Base-by-base conservation (phyloP, 768 basidiomycete species). In the Psilocybe sp. region DNA sequence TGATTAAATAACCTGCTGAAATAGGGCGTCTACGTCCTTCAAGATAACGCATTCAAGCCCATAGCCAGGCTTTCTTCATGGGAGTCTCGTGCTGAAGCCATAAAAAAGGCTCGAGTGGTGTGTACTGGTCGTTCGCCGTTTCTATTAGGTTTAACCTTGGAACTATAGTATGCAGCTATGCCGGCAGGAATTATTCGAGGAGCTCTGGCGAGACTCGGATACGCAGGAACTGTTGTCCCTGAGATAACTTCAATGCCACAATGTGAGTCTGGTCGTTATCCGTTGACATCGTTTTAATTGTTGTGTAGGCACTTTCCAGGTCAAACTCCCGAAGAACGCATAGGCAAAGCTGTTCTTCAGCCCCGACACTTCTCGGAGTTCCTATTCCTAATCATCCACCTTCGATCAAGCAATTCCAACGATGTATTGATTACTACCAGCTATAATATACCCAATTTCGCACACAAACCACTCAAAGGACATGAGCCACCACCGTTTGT, bases 1-100 rank as follows among this genome's bases (percentile, higher is more conserved):
- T 36, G 4, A 16, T 16, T 13, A 40, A 39, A 3, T 39, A 40
- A 35, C 41, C 50, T 39, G 33, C 20, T 13, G 13, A 18, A 31
- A 12, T 44, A 96, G 92, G 94, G 94, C 4, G 84, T 95, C 13
- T 97, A 94, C 54, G 95, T 97, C 3, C 75, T 98, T 1, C 93
- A 96, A 67, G 94, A 97, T 56, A 92, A 93, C 58, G 67, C 82
- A 0, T 97, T 97, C 71, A 92, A 87, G 58, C 91, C 95, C 0
- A 81, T 96, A 37, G 67, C 82, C 3, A 82, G 89, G 34, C 66
- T 96, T 37, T 93, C 92, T 2, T 89, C 90, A 1, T 86, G 85
- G 78, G 78, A 87, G 56, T 86, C 92, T 14, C 76, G 86, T 12
- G 72, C 82, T 14, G 88, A 91, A 42, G 84, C 92, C 10, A 69